Base-by-base conservation (phyloP, 23 red algal genomes). In the Gracilaria caudata region DNA sequence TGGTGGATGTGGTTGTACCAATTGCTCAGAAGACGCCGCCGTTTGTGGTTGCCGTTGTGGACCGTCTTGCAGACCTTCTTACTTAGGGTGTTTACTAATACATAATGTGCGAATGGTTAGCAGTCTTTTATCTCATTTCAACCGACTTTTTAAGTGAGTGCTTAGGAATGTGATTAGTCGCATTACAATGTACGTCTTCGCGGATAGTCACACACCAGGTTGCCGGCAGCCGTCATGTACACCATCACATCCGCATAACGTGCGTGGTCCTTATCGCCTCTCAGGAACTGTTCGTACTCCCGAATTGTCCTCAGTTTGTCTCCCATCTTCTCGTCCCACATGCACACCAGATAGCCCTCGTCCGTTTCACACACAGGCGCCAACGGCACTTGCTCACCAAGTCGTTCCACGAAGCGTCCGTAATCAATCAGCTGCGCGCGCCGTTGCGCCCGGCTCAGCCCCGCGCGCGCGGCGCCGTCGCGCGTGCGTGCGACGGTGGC, bases 11-110 rank as follows among this genome's bases (percentile, higher is more conserved):
- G 11, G 55, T 89, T 25, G 86, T 89, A 17, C 86, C 86, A 6
- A 89, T 89, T 59, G 86, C 86, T 16, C 71, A 78, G 56, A 78
- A 80, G 54, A 79, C 86, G 38, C 86, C 86, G 23, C 86, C 86
- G 7, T 89, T 89, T 55, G 51, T 89, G 9, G 86, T 89, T 17
- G 86, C 86, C 19, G 74, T 89, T 12, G 70, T 68, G 29, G 86
- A 89, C 43, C 54, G 86, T 32, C 37, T 89, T 0, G 86, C 66
- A 25, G 86, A 89, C 41, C 60, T 89, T 47, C 58, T 89, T 35
- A 79, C 74, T 21, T 89, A 60, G 70, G n/a, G n/a, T 40, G 25
- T 43, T 26, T 75, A 75, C 61, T 66, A 66, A 66, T 66, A 64
- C 43, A 45, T 45, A 4, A 45, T 11, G 19, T 53, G 49, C 49